A percentile compares a stretch with the other conserved stretches of the same genome.
Evolutionary conservation across 805 yeast genomes (phyloP).

Genomic region (Candida nanaspora): DNA sequence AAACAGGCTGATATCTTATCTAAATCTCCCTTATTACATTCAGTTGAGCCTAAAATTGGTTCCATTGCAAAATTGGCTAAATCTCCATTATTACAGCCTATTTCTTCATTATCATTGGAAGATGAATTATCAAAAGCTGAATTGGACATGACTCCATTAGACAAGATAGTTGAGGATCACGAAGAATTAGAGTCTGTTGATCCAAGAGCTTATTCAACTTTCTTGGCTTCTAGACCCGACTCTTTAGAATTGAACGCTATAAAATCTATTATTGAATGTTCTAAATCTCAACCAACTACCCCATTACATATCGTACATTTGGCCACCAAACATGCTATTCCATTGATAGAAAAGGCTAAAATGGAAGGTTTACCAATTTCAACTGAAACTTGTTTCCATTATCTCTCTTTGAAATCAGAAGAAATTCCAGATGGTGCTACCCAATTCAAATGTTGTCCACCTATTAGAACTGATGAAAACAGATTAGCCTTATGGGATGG

Average conservation of each 20-base stretch:
- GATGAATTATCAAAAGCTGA: conserved; percentile 17
- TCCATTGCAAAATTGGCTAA: conserved; percentile 33
- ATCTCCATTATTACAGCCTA: conserved; percentile 14
- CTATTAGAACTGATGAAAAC: conserved; percentile 73
- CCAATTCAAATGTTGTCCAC: conserved; percentile 92
- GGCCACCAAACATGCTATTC: conserved; percentile 79
- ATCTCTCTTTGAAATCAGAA: conserved; percentile 72
- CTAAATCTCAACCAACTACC: conserved; percentile 48
- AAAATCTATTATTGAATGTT: conserved; percentile 57
- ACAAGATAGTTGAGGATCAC: conserved; percentile 31
- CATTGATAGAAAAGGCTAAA: conserved; percentile 62
- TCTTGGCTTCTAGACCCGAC: conserved; percentile 84
- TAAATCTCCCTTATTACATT: conserved; percentile 45
- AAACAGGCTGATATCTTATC: conserved; percentile 48
- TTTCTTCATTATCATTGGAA: conserved; percentile 6
- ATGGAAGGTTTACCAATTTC: conserved; percentile 52
- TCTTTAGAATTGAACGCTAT: conserved; percentile 82
- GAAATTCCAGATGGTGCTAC: conserved; percentile 71
- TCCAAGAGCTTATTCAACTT: conserved; percentile 62
- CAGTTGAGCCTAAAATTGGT: conserved; percentile 55
- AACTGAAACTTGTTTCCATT: conserved; percentile 94
- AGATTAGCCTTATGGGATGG: conserved; percentile 75
- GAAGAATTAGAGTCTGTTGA: conserved; percentile 37
- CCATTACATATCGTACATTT: conserved; percentile 86
- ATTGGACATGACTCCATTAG: conserved; percentile 30